These are phyloP conservation scores for Monilinia aucupariae DNA, from an alignment of 2,329 filamentous ascomycete species.

Conservation along the genomic window DNA sequence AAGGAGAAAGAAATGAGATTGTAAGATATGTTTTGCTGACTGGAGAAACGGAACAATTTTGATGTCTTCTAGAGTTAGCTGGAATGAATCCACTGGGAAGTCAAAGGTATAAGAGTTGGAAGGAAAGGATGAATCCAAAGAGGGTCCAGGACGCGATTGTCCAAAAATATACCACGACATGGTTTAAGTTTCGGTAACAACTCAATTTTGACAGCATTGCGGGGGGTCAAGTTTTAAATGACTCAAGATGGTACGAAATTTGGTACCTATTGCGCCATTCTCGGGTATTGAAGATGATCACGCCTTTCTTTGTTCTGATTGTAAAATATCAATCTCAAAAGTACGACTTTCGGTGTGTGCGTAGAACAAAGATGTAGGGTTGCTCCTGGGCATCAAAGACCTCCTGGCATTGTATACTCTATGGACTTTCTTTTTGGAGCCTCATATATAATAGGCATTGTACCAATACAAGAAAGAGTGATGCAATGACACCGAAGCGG, in stretches of 20 bases:
- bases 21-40: not conserved
- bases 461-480: not conserved
- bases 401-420: not conserved
- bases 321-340: not conserved
- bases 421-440: not conserved
- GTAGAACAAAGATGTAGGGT: not conserved
- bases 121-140: not conserved
- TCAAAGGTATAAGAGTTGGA: conserved; percentile 4
- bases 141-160: conserved; percentile 7
- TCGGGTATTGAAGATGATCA: conserved; percentile 13
- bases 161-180: conserved; percentile 11
- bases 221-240: conserved; percentile 2
- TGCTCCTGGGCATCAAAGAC: not conserved
- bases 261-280: conserved; percentile 11
- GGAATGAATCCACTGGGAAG: not conserved
- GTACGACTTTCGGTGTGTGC: no score
- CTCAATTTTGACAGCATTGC: not conserved
- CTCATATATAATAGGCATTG: not conserved
- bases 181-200: not conserved
- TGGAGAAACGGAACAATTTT: not conserved
- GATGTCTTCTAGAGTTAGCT: not conserved
- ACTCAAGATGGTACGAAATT: conserved; percentile 11
- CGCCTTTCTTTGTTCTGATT: conserved; percentile 16
- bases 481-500: not conserved
- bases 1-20: not conserved